phyloP scores from a whole-genome alignment of 495 filamentous ascomycete species.

The Pyrenula aspistea region DNA sequence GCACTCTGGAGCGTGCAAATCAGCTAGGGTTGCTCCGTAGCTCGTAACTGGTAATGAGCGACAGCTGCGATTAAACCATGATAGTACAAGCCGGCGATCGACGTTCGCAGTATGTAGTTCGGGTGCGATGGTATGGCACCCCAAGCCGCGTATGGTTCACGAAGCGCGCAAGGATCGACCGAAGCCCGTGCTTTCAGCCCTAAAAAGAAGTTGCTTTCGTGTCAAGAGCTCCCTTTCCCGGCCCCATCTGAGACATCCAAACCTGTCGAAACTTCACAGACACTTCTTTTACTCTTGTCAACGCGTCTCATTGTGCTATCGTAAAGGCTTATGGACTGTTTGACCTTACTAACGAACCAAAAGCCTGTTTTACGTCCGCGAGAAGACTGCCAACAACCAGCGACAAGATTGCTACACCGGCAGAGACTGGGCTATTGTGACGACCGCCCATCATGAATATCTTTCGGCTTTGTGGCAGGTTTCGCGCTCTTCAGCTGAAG shows the following conservation, averaged over 20 bases:
- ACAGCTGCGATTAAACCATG: too few species aligned
- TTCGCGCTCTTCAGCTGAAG: slow-evolving; percentile 2
- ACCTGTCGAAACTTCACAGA: not conserved
- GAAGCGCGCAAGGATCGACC: not conserved
- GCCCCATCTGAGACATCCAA: not conserved
- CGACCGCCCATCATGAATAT: slow-evolving; percentile 54
- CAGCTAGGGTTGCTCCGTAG: too few species aligned
- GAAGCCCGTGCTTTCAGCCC: not conserved
- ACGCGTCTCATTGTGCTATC: not conserved
- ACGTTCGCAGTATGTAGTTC: too few species aligned
- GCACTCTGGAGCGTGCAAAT: too few species aligned
- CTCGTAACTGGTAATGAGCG: too few species aligned
- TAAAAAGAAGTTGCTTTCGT: not conserved
- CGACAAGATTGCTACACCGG: too few species aligned
- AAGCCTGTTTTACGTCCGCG: too few species aligned
- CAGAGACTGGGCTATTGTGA: not conserved
- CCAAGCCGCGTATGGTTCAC: too few species aligned
- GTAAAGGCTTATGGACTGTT: not conserved
- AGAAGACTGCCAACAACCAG: too few species aligned
- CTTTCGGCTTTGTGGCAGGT: slow-evolving; percentile 73
- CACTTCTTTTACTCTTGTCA: not conserved
- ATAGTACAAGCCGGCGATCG: too few species aligned
- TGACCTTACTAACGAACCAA: not conserved
- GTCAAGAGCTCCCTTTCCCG: not conserved
- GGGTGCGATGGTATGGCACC: too few species aligned